phyloP scores from a whole-genome alignment of 768 basidiomycete species.

The Rossbeevera mucosa region DNA sequence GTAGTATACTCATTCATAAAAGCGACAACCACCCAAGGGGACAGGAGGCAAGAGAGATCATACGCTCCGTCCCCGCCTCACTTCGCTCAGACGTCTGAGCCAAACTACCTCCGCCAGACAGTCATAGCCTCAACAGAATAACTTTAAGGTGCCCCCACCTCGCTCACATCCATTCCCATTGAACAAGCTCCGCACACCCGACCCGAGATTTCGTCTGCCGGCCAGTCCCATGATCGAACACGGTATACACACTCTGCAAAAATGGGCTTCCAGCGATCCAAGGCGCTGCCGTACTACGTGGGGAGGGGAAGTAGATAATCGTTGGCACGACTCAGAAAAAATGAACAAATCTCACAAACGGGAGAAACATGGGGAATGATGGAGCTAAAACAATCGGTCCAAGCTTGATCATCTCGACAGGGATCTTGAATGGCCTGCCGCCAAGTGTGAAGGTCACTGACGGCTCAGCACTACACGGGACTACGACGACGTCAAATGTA shows the following conservation, averaged over 20 bases:
- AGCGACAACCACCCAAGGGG: too few species aligned
- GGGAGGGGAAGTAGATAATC: not conserved
- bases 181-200: not conserved
- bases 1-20: too few species aligned
- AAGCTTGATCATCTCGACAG: not conserved
- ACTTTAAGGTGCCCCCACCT: too few species aligned
- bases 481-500: not conserved
- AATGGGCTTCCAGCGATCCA: not conserved
- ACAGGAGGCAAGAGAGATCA: too few species aligned
- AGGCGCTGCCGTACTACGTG: not conserved
- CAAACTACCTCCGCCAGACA: too few species aligned
- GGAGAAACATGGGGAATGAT: not conserved
- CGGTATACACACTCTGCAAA: not conserved
- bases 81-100: too few species aligned
- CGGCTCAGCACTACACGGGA: not conserved
- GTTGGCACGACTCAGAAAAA: not conserved
- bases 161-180: not conserved
- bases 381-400: not conserved
- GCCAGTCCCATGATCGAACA: not conserved
- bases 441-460: not conserved
- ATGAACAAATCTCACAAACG: not conserved
- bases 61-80: too few species aligned
- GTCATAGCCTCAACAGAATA: too few species aligned
- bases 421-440: not conserved
- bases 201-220: not conserved